Base-by-base conservation (phyloP, 441 rosid genomes). In the Bruguiera hainesii region DNA sequence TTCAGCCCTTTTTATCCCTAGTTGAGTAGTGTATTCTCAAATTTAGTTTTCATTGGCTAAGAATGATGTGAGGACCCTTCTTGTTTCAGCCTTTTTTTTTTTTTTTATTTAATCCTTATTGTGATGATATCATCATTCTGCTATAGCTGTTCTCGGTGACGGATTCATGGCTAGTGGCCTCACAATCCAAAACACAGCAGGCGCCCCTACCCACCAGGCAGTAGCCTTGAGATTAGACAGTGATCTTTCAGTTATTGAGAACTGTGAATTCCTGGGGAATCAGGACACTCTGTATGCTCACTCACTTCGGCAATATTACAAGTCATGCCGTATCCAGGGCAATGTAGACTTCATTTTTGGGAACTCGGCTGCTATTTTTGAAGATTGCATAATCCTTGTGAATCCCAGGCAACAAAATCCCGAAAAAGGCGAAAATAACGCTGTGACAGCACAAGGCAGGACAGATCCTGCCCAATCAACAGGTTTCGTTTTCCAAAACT, bases 311-410 rank as follows among this genome's bases (percentile, higher is more conserved):
- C 97, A 94, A n/a, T 88, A 76, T 76, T 94, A 91, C 81, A 91
- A 83, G 59, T 81, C 87, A 16, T 94, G 97, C 68, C 84, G 81
- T 39, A 91, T 94, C 53, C 75, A 75, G 67, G 98, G 98, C 64
- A 94, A 83, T 15, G 96, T 94, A 31, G 97, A 94, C 73, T 94
- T 91, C 84, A 91, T 94, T 26, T 94, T 94, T 15, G 98, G 98
- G 33, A 87, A 85, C 66, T 73, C 98, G 0, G 96, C 98, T n/a
- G 70, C 95, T 1, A 61, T 88, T 16, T 91, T 94, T 62, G 83
- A 89, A 71, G 88, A 91, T 53, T 91, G 96, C 25, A 56, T 33
- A 9, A 87, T 91, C 73, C 53, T 87, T 56, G 69, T 94, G 20
- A 79, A 81, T 51, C 92, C 98, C 0, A 78, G 90, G 74, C 82